Evolutionary conservation across 2,329 filamentous ascomycete species (phyloP), one percentile per base, ranked within the genome.

Genomic region (Xylariaceae sp.): DNA sequence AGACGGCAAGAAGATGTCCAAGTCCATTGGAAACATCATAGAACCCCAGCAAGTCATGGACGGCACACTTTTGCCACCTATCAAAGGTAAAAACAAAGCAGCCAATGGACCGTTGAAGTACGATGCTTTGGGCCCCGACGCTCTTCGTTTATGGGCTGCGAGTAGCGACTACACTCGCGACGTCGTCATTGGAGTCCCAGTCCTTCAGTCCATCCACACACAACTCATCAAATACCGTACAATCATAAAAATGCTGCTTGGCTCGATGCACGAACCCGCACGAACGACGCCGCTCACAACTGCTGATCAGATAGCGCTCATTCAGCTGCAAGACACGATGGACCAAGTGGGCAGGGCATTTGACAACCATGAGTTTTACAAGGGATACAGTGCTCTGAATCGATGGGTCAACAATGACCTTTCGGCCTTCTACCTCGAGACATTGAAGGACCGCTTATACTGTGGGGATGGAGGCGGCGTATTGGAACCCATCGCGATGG

Each of bases 1-100:
- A 40, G 72, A 86, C 27, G 91, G 91, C n/a, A 89, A 88, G 63
- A 98, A 98, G 67, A 98, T 98, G 93, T 96, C 91, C 63, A 98
- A 98, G 67, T 96, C 90, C 0, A 71, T 96, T 1, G 93, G 93
- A 14, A 98, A 98, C 60, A 84, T 87, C 22, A 82, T 97, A 45
- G 77, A 81, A 0, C 91, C 92, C 0, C 73, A 79, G 6, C 76
- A 95, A 51, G 90, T 98, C 54, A 93, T 96, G 73, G 80, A 88
- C 42, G 92, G 92, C 6, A 82, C 83, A 3, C 72, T 95, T 10
- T 68, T 94, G 12, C 86, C 86, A 5, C 82, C 84, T 1, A 61
- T 84, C 29, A 87, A 86, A 61, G 67, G 68, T 35, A 84, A 81
- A 59, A 70, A 70, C 37, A 84, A 84, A 54, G 53, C 60, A n/a